Percentiles rank a stretch among this genome's conserved stretches.
These are phyloP conservation scores for Violaceomyces palustris DNA, from an alignment of 1,284 basidiomycete species.

Conservation along the genomic window DNA sequence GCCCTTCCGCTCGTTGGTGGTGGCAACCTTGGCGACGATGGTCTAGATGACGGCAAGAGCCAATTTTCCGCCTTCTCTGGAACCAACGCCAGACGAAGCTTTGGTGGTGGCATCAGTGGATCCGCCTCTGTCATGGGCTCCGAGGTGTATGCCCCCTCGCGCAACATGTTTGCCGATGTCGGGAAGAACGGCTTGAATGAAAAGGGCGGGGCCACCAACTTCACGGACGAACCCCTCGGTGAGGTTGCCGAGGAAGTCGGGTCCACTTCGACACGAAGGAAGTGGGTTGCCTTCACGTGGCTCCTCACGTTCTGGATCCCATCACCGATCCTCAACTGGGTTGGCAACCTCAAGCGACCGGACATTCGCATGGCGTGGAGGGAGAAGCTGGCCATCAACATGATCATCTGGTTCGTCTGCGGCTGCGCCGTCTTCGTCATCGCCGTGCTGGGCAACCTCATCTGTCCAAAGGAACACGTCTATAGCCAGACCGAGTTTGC, in stretches of 20 bases:
- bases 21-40: slow-evolving; percentile 10
- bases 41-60: slow-evolving; percentile 39
- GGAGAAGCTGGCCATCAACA: slow-evolving; percentile 90
- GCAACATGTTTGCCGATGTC: slow-evolving; percentile 82
- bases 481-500: slow-evolving; percentile 73
- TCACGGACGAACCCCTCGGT: slow-evolving; percentile 31
- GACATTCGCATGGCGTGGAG: slow-evolving; percentile 95
- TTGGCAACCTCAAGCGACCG: slow-evolving; percentile 85
- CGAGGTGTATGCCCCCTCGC: slow-evolving; percentile 71
- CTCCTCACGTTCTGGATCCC: slow-evolving; percentile 89
- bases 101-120: slow-evolving; percentile 16
- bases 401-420: slow-evolving; percentile 90
- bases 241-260: slow-evolving; percentile 82
- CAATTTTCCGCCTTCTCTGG: slow-evolving; percentile 25
- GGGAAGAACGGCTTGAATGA: slow-evolving; percentile 57
- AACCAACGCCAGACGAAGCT: slow-evolving; percentile 17
- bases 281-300: slow-evolving; percentile 86
- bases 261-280: slow-evolving; percentile 70
- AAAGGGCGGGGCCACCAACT: slow-evolving; percentile 29
- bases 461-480: slow-evolving; percentile 91
- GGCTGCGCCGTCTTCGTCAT: slow-evolving; percentile 85
- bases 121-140: slow-evolving; percentile 29
- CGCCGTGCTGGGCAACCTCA: slow-evolving; percentile 76
- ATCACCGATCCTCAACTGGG: slow-evolving; percentile 63
- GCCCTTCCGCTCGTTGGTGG: slow-evolving; percentile 65